Evolutionary conservation across 306 rosid species (phyloP).

Genomic region (Argentina anserina): DNA sequence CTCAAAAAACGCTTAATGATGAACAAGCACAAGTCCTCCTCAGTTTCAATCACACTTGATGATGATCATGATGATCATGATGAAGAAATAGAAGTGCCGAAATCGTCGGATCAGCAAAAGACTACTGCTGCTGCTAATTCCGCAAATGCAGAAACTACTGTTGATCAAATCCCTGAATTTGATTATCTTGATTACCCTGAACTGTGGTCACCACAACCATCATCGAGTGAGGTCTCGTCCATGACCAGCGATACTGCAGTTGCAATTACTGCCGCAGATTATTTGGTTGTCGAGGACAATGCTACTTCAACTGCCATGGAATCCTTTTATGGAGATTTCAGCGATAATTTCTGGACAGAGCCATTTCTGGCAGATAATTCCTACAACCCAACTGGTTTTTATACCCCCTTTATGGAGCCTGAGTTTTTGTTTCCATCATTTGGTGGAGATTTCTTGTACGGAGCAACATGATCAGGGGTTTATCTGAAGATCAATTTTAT

Average conservation of each 20-base stretch:
- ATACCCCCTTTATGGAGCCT: conserved; percentile 13
- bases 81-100: neutral
- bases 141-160: neutral
- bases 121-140: neutral
- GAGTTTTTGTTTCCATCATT: conserved; percentile 21
- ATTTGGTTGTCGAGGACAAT: neutral
- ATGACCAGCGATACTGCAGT: neutral
- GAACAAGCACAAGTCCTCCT: neutral
- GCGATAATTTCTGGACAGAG: conserved; percentile 40
- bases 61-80: neutral
- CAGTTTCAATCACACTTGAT: neutral
- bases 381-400: conserved; percentile 9
- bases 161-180: neutral
- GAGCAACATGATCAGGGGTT: neutral
- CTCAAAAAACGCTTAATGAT: conserved; percentile 42
- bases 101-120: conserved; percentile 1
- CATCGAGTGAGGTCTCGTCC: conserved; percentile 26
- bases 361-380: conserved; percentile 35
- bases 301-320: conserved; percentile 12
- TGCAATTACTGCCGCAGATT: neutral
- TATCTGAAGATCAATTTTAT: neutral
- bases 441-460: conserved; percentile 26
- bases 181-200: conserved; percentile 5
- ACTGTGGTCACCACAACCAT: conserved; percentile 3
- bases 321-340: conserved; percentile 6